phyloP scores from a whole-genome alignment of 441 rosid genomes.

The Cnidoscolus chayamansa region DNA sequence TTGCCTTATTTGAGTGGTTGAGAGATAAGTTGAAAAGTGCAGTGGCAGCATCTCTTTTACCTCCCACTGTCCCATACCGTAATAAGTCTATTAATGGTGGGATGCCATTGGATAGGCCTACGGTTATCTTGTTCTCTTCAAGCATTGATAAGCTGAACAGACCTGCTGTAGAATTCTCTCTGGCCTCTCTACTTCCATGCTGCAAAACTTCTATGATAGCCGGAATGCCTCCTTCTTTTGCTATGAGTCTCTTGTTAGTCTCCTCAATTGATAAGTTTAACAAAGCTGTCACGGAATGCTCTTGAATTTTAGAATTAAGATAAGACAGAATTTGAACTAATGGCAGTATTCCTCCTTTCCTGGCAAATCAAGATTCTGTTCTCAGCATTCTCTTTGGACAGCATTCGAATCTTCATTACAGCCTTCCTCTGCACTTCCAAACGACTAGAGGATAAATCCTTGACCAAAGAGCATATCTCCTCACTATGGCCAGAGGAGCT shows the following conservation, averaged over 20 bases:
- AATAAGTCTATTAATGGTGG: constrained; percentile 51
- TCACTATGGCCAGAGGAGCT: constrained; percentile 24
- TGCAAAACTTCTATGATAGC: constrained; percentile 54
- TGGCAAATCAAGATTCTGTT: constrained; percentile 52
- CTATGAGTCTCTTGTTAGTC: constrained; percentile 53
- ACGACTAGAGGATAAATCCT: constrained; percentile 48
- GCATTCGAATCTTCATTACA: constrained; percentile 48
- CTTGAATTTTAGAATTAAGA: constrained; percentile 51
- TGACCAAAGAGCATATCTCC: constrained; percentile 40
- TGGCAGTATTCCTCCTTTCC: constrained; percentile 42
- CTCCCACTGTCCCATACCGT: constrained; percentile 46
- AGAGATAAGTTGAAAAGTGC: constrained; percentile 55
- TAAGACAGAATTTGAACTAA: constrained; percentile 49
- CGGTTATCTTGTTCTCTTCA: constrained; percentile 57
- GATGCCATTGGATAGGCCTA: constrained; percentile 46
- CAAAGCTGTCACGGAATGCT: constrained; percentile 58
- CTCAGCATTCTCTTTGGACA: constrained; percentile 52
- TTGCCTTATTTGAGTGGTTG: constrained; percentile 45
- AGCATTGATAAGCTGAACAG: constrained; percentile 79
- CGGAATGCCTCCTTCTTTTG: constrained; percentile 56
- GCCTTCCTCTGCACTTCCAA: constrained; percentile 52
- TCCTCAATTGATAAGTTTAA: constrained; percentile 57
- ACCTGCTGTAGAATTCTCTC: constrained; percentile 83
- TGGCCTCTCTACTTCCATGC: constrained; percentile 55
- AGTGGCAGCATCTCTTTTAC: constrained; percentile 62